phyloP scores from a whole-genome alignment of 805 yeast species.

The Metschnikowia peoriensis region DNA sequence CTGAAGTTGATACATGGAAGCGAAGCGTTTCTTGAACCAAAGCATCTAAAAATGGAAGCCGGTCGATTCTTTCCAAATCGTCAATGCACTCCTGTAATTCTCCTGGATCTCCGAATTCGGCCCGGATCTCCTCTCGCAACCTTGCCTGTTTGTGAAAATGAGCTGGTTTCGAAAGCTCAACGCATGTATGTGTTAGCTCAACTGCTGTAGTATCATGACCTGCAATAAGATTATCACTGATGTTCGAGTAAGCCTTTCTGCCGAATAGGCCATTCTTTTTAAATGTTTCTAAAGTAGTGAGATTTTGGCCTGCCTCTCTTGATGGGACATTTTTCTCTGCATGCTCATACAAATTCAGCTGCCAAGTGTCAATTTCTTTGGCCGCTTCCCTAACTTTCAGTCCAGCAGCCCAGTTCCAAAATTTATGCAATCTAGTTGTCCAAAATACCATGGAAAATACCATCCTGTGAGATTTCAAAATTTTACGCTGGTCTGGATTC shows the following conservation, averaged over 20 bases:
- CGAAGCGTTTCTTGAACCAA: slow-evolving; percentile 59
- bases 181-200: slow-evolving; percentile 51
- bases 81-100: slow-evolving; percentile 19
- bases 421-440: slow-evolving; percentile 56
- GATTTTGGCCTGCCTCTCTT: slow-evolving; percentile 16
- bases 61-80: slow-evolving; percentile 46
- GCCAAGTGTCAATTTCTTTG: slow-evolving; percentile 46
- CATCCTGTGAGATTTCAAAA: slow-evolving; percentile 41
- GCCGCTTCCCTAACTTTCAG: slow-evolving; percentile 37
- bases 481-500: slow-evolving; percentile 38
- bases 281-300: slow-evolving; percentile 34
- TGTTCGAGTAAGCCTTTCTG: slow-evolving; percentile 35
- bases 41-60: slow-evolving; percentile 57
- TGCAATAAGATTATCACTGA: slow-evolving; percentile 66
- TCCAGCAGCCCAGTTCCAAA: slow-evolving; percentile 49
- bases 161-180: slow-evolving; percentile 54
- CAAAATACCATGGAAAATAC: slow-evolving; percentile 63
- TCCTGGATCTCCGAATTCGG: slow-evolving; percentile 31
- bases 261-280: slow-evolving; percentile 31
- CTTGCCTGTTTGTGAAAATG: slow-evolving; percentile 44
- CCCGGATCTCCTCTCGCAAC: slow-evolving; percentile 46
- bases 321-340: slow-evolving; percentile 33
- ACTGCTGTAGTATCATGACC: slow-evolving; percentile 64
- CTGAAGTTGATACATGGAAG: slow-evolving; percentile 70
- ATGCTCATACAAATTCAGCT: slow-evolving; percentile 28